Percentiles rank a stretch among this genome's conserved stretches.
These are phyloP conservation scores for Calonectria fujianensis DNA, from an alignment of 2,329 filamentous ascomycete genomes.

Conservation along the genomic window DNA sequence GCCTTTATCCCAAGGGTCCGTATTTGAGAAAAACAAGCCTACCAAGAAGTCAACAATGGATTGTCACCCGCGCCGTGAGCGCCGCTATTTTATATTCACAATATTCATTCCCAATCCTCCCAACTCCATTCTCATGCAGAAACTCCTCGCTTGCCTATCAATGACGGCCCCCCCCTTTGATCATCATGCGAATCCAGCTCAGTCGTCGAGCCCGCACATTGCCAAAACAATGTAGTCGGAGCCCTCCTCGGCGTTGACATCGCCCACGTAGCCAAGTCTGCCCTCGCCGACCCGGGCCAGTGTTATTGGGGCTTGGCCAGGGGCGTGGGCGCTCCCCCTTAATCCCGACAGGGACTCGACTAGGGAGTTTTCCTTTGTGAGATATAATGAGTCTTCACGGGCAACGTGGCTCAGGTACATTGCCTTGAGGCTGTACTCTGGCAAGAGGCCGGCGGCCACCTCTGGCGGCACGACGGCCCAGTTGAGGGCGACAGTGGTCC, in stretches of 20 bases:
- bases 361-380: constrained; percentile 29
- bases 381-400: constrained; percentile 52
- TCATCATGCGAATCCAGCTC: not conserved
- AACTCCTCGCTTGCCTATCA: not conserved
- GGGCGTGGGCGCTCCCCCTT: constrained; percentile 20
- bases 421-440: constrained; percentile 54
- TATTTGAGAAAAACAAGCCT: not conserved
- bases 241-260: constrained; percentile 53
- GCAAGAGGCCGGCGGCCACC: constrained; percentile 42
- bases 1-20: not conserved
- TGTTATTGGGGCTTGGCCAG: constrained; percentile 49
- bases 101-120: not conserved
- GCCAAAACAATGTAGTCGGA: constrained; percentile 53
- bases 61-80: not conserved
- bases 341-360: constrained; percentile 32
- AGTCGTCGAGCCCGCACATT: constrained; percentile 52
- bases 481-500: constrained; percentile 51
- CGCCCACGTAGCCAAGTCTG: constrained; percentile 57
- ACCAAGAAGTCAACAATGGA: not conserved
- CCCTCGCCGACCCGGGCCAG: constrained; percentile 55
- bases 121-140: constrained; percentile 10
- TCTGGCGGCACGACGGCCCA: constrained; percentile 35
- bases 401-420: constrained; percentile 51
- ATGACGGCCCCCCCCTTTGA: not conserved
- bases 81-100: not conserved